These are phyloP conservation scores for Saccharomyces hybrid DNA, from an alignment of 1,139 yeast genomes.

Conservation along the genomic window DNA sequence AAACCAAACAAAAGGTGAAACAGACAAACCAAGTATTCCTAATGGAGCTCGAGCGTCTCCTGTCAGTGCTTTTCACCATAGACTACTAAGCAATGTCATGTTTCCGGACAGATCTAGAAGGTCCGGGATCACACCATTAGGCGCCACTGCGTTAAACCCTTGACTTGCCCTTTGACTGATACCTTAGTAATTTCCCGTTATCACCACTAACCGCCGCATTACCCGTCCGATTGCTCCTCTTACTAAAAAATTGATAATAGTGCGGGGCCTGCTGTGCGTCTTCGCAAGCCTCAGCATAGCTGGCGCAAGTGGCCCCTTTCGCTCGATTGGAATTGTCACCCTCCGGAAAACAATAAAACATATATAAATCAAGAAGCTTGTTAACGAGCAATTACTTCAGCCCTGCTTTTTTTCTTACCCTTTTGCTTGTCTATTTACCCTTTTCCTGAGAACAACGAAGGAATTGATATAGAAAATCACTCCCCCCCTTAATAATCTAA, in stretches of 20 bases:
- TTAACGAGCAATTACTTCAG: background rate
- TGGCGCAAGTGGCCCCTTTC: background rate
- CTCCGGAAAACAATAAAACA: background rate
- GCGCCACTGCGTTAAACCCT: background rate
- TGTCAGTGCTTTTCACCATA: background rate
- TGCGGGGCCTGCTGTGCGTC: background rate
- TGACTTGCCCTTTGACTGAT: background rate
- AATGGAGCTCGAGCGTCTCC: background rate
- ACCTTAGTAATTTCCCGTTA: background rate
- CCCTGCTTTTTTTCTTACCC: background rate
- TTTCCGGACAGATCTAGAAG: background rate
- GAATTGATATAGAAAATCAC: background rate
- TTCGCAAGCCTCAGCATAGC: background rate
- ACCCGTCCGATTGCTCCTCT: background rate
- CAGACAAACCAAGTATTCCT: background rate
- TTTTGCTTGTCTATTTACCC: background rate
- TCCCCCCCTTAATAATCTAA: background rate
- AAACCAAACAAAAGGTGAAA: background rate
- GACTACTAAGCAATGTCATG: background rate
- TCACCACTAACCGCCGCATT: background rate
- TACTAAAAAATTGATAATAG: background rate
- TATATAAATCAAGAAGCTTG: background rate
- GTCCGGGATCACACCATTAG: background rate
- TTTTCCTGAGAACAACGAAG: background rate
- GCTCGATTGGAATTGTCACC: background rate